Conservation (phyloP, 129 eudicot species). For the Flaveria linearis region DNA sequence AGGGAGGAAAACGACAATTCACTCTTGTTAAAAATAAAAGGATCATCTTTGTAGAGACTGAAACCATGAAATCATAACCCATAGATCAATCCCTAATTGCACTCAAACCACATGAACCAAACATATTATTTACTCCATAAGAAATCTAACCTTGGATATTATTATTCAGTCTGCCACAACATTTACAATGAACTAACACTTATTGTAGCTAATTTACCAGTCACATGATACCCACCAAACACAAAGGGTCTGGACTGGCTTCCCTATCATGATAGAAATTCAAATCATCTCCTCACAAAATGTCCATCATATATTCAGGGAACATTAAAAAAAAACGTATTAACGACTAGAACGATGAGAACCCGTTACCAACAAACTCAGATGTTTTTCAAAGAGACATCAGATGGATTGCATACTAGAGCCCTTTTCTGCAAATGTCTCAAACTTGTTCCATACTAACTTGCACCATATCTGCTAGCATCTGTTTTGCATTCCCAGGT, state of each 20-base stretch:
- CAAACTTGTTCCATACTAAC: slow-evolving; percentile 97
- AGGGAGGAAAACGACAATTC: no score
- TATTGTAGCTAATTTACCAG: slow-evolving; percentile 46
- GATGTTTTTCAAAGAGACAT: slow-evolving; percentile 42
- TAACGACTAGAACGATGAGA: background rate
- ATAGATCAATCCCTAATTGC: no score
- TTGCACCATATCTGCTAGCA: slow-evolving; percentile 97
- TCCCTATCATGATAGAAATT: slow-evolving; percentile 21
- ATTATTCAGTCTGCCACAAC: slow-evolving; percentile 8
- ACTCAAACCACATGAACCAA: no score
- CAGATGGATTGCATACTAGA: slow-evolving; percentile 69
- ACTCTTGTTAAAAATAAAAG: no score
- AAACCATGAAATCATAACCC: no score
- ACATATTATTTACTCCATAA: no score
- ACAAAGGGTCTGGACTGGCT: slow-evolving; percentile 83
- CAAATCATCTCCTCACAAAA: slow-evolving; percentile 31
- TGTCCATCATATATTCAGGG: slow-evolving; percentile 28
- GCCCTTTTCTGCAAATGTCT: slow-evolving; percentile 90
- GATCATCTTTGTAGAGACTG: no score
- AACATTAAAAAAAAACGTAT: slow-evolving; percentile 7
- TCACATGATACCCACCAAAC: slow-evolving; percentile 67
- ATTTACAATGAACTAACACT: slow-evolving; percentile 19
- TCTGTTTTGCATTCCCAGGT: slow-evolving; percentile 80
- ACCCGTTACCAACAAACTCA: slow-evolving; percentile 23
- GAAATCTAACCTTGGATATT: no score